Evolutionary conservation across 192 early-diverging fungal species (phyloP), one percentile per base, ranked within the genome.

Genomic region (Backusella tarrabulga): DNA sequence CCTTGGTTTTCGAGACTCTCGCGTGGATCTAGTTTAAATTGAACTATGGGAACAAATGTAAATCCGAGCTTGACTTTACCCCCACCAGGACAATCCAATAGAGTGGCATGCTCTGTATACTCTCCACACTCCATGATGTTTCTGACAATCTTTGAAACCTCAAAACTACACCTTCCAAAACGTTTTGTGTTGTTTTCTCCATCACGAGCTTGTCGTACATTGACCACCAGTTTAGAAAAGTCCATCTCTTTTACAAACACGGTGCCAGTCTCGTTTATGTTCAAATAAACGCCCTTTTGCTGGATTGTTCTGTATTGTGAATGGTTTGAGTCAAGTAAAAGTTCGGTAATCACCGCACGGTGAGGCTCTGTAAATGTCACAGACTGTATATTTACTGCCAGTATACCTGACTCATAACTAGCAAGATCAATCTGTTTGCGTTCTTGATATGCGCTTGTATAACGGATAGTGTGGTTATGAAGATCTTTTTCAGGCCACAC

Each of bases 1-100:
- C 93, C 93, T 84, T 88, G 87, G 77, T 93, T 84, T 34, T 87
- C 85, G 36, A 89, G 76, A 67, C 84, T 86, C 63, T 89, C 88
- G 38, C 74, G 80, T 4, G 83, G 82, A 17, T 88, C 73, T n/a
- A 87, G 36, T 41, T 85, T 78, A 68, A 85, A 85, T 3, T 79
- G 82, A 34, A 77, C 71, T 1, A 87, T 80, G 11, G 88, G 88
- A 26, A 80, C 46, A 74, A 79, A 89, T 14, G 79, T 71, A 67
- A 89, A 85, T n/a, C 80, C 75, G 19, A 89, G 52, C 9, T 75
- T 79, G 6, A 86, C 60, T 3, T 71, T 73, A 9, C 84, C 86
- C 17, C 84, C 86, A 19, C 32, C 11, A 42, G 60, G 29, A 2
- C 77, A 73, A 15, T 68, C 42, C 19, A 81, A 40, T 3, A 67